These are phyloP conservation scores for Corynespora cassiicola DNA, from an alignment of 2,329 filamentous ascomycete species.

Conservation along the genomic window DNA sequence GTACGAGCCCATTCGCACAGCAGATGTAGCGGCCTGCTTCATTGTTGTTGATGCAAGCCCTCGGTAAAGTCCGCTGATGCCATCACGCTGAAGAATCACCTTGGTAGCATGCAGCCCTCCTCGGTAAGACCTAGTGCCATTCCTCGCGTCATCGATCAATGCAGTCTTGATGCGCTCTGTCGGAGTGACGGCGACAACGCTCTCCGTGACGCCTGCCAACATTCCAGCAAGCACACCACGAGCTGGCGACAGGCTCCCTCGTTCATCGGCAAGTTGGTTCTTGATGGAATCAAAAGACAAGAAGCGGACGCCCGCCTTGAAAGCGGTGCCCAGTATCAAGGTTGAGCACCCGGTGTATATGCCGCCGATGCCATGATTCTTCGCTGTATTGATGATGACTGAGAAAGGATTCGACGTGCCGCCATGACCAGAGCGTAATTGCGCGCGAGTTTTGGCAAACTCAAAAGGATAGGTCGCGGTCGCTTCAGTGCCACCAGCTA, in stretches of 20 bases:
- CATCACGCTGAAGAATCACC: slow-evolving; percentile 47
- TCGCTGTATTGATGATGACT: slow-evolving; percentile 23
- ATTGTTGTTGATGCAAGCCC: slow-evolving; percentile 55
- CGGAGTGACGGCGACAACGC: slow-evolving; percentile 36
- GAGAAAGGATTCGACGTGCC: slow-evolving; percentile 26
- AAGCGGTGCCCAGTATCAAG: slow-evolving; percentile 33
- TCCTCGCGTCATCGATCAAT: slow-evolving; percentile 39
- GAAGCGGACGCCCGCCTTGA: slow-evolving; percentile 41
- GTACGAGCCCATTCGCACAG: slow-evolving; percentile 58
- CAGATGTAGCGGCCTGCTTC: slow-evolving; percentile 57
- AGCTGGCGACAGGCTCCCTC: slow-evolving; percentile 28
- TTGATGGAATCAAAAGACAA: slow-evolving; percentile 38
- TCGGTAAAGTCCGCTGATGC: slow-evolving; percentile 52
- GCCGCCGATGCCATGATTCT: slow-evolving; percentile 27
- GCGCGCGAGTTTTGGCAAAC: slow-evolving; percentile 41
- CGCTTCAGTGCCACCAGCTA: slow-evolving; percentile 62
- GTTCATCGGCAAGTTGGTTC: slow-evolving; percentile 29
- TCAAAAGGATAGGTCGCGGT: slow-evolving; percentile 52
- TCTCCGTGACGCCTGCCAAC: slow-evolving; percentile 33
- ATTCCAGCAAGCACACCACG: slow-evolving; percentile 34
- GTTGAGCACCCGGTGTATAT: slow-evolving; percentile 41
- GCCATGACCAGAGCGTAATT: slow-evolving; percentile 22
- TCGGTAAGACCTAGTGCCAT: slow-evolving; percentile 24
- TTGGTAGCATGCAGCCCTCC: slow-evolving; percentile 23
- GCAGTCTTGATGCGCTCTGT: slow-evolving; percentile 40